Conservation (phyloP, 177 flowering plant genomes). For the Vitis hybrid region DNA sequence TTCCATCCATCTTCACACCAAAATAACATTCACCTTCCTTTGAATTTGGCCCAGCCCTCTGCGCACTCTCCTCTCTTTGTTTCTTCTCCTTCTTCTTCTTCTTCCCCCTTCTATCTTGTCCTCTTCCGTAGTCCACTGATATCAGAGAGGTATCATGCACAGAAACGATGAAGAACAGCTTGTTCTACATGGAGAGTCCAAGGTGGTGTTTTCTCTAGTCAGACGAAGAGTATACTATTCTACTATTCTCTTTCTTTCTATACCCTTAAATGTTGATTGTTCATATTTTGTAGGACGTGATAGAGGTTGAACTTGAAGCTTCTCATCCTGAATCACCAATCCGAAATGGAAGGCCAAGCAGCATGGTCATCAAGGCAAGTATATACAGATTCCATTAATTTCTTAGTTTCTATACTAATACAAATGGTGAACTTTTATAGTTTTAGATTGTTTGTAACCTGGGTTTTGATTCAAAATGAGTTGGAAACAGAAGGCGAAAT, state of each 20-base stretch:
- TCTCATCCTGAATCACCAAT: slow-evolving; percentile 33
- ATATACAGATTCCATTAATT: not conserved
- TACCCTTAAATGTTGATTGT: too few relatives aligned
- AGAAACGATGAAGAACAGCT: slow-evolving; percentile 31
- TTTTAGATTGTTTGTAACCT: too few relatives aligned
- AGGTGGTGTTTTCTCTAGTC: slow-evolving; percentile 21
- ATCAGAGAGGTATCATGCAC: slow-evolving; percentile 21
- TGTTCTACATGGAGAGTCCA: slow-evolving; percentile 19
- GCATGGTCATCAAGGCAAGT: slow-evolving; percentile 63
- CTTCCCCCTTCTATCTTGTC: slow-evolving; percentile 4
- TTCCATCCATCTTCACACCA: slow-evolving; percentile 18
- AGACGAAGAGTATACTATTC: not conserved
- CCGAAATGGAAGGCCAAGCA: slow-evolving; percentile 52
- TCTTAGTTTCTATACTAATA: not conserved
- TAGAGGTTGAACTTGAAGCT: slow-evolving; percentile 31
- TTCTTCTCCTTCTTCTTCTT: slow-evolving; percentile 4
- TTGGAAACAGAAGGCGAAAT: slow-evolving; percentile 37
- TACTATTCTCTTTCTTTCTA: not conserved
- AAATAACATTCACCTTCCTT: not conserved
- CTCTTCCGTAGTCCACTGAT: not conserved
- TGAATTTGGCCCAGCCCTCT: not conserved
- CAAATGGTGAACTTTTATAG: too few relatives aligned
- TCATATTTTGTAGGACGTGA: slow-evolving; percentile 23
- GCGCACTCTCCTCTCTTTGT: not conserved
- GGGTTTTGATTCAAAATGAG: too few relatives aligned